Evolutionary conservation across 768 basidiomycete species (phyloP).

Genomic region (Cystofilobasidium capitatum): DNA sequence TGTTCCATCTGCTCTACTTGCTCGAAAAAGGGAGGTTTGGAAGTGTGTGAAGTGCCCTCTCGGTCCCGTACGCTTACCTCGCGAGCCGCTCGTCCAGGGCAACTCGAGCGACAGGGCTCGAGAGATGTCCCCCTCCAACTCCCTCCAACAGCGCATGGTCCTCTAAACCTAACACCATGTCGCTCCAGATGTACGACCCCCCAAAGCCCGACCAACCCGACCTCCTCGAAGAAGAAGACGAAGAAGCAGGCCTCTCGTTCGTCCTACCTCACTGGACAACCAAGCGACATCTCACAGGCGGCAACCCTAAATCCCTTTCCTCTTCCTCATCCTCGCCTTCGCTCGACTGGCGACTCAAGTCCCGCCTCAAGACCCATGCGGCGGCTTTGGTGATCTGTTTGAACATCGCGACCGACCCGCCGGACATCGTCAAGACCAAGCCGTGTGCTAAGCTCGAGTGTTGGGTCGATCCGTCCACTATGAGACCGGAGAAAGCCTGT

Average conservation of each 20-base stretch:
- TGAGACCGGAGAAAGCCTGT: slow-evolving; percentile 85
- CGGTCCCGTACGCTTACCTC: too few relatives aligned
- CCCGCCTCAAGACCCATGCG: slow-evolving; percentile 81
- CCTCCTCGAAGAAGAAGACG: slow-evolving; percentile 6
- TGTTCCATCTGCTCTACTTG: too few relatives aligned
- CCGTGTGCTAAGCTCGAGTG: slow-evolving; percentile 91
- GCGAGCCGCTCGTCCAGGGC: too few relatives aligned
- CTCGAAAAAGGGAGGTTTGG: too few relatives aligned
- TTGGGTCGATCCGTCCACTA: slow-evolving; percentile 91
- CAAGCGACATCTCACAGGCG: slow-evolving; percentile 82
- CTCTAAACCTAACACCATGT: neutral
- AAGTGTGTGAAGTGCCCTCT: too few relatives aligned
- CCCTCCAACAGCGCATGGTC: neutral
- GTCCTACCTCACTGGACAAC: slow-evolving; percentile 39
- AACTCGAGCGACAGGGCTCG: too few relatives aligned
- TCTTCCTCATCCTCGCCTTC: slow-evolving; percentile 1
- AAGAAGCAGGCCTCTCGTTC: slow-evolving; percentile 25
- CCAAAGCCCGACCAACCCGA: slow-evolving; percentile 2
- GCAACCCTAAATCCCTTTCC: slow-evolving; percentile 51
- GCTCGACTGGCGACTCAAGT: slow-evolving; percentile 70
- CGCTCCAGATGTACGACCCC: slow-evolving; percentile 6
- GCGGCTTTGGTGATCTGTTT: slow-evolving; percentile 78
- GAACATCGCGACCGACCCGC: slow-evolving; percentile 95
- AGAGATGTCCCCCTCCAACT: neutral
- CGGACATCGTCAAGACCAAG: slow-evolving; percentile 92